A percentile compares a stretch with the other conserved stretches of the same genome.
Evolutionary conservation across 305 asterid genomes (phyloP).

Genomic region (Fraxinus platypoda): DNA sequence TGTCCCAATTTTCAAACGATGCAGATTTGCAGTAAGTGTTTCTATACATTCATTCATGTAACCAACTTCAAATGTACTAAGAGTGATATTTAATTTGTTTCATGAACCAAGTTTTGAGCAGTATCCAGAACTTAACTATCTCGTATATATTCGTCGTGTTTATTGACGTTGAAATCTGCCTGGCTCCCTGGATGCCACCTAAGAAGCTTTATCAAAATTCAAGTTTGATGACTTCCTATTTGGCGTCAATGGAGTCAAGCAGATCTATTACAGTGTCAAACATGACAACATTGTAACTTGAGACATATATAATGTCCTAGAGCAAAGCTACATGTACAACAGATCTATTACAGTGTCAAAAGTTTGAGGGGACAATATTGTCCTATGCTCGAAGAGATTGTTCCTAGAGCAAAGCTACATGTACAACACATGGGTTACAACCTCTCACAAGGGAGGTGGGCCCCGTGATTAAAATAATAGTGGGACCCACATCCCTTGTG

Average conservation of each 20-base stretch:
- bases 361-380: not conserved
- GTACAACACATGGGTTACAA: too few relatives aligned
- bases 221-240: conserved; percentile 3
- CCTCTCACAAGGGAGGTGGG: too few relatives aligned
- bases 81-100: not conserved
- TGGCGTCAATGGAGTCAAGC: conserved; percentile 8
- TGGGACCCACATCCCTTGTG: too few relatives aligned
- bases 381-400: not conserved
- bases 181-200: conserved; percentile 12
- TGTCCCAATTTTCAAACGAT: not conserved
- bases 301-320: too few relatives aligned
- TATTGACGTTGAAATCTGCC: not conserved
- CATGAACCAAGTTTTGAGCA: not conserved
- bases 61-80: not conserved
- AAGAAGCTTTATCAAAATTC: not conserved
- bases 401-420: too few relatives aligned
- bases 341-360: not conserved
- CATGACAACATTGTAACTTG: not conserved
- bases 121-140: not conserved
- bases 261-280: not conserved
- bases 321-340: too few relatives aligned
- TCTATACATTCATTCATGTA: not conserved
- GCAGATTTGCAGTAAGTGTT: not conserved
- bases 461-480: too few relatives aligned
- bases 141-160: not conserved